Base-by-base conservation (phyloP, 2,329 filamentous ascomycete genomes). In the Colletotrichum lentis region DNA sequence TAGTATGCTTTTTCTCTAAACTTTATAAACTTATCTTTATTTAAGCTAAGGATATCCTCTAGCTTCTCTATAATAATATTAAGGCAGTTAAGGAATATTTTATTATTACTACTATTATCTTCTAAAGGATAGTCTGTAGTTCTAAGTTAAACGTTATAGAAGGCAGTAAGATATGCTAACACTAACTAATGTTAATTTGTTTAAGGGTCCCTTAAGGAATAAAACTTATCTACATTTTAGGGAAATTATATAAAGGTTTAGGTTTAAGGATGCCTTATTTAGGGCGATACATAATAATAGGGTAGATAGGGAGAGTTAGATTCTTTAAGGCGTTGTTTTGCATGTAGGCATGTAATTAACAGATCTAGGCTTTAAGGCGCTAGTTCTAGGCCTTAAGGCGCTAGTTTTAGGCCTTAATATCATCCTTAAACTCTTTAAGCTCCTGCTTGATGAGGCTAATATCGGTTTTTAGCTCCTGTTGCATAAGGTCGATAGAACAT, bases 1-100 rank as follows among this genome's bases (percentile, higher is more conserved):
- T 62, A 7, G 18, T 5, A 18, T 37, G 41, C 60, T 39, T 31
- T 62, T 27, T 55, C 50, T n/a, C 10, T 27, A 50, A 62, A 62
- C 60, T 62, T 62, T 3, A 16, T 18, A n/a, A 62, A 22, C 20
- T 62, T 55, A 47, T 62, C 50, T 55, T 62, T 11, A 14, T 55
- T 62, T 12, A 62, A 37, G 50, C 60, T n/a, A n/a, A 62, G 39
- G 24, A 62, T 55, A 18, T 47, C 60, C 20, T 62, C 60, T 18
- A 62, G 18, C 41, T 55, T 62, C 41, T 62, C 14, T 5, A 55
- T 14, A 27, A 62, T 7, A 11, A 55, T 14, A 16, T 62, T 12
- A 3, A 14, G 50, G 41, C 7, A 18, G 18, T 49, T 14, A 20
- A 62, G 39, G 12, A 62, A 11, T 27, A 14, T 47, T 62, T 62